Base-by-base conservation (phyloP, 805 yeast genomes). In the Saccharomyces mikatae region DNA sequence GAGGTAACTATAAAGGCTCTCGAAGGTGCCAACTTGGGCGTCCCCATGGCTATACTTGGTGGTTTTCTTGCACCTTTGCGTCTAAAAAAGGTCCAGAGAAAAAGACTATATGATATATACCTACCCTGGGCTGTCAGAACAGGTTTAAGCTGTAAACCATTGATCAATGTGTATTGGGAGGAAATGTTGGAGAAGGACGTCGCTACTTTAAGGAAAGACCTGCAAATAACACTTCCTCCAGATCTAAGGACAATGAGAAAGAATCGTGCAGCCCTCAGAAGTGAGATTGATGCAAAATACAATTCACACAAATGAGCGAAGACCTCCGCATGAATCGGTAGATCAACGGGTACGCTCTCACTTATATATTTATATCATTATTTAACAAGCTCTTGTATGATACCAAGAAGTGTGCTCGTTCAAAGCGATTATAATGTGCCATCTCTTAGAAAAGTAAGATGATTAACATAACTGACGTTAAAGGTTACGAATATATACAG, bases 41-140 rank as follows among this genome's bases (percentile, higher is more conserved):
- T 94, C 48, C 97, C 97, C 13, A 91, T 92, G 95, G 90, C 97
- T 2, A 96, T 96, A 0, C 68, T 94, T 51, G 97, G 97, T 0
- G 91, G 96, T 0, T 62, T 88, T n/a, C 80, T 89, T 59, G 96
- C 97, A 3, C 97, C 97, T 1, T 77, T 86, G 63, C 80, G 91
- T 57, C 76, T 92, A 55, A 83, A 80, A 53, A 71, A 77, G 2
- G 74, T 77, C 51, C 90, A 89, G 63, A 81, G 83, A 55, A 71
- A 78, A 53, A 74, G 91, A 50, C 76, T 92, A 58, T 73, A 80
- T 55, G 80, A 81, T 41, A 80, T 86, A 11, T 92, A 88, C 66
- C 79, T 89, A 60, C 96, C 96, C 2, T 90, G 96, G 97, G 96
- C 95, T 1, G 63, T 87, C 29, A 72, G 75, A 48, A 84, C 86